Evolutionary conservation across 2,329 filamentous ascomycete genomes (phyloP).

Genomic region (Claviceps monticola): DNA sequence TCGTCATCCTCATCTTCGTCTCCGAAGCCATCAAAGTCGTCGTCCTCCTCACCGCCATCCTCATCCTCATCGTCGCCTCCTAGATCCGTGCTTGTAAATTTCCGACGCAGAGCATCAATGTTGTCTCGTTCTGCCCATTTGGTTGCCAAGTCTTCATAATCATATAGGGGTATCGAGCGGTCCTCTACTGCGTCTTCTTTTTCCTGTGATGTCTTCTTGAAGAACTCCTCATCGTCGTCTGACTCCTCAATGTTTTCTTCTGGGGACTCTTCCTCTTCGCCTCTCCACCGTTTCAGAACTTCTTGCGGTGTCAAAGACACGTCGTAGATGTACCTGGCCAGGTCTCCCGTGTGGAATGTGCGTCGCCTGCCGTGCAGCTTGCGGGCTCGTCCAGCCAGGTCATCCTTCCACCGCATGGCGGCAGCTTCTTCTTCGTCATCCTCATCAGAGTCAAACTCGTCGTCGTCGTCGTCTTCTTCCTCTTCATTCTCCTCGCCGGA

Average conservation of each 20-base stretch:
- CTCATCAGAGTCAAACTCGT: conserved; percentile 25
- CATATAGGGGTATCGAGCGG: conserved; percentile 61
- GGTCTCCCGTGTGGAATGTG: conserved; percentile 65
- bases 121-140: conserved; percentile 78
- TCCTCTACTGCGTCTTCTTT: conserved; percentile 67
- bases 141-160: conserved; percentile 66
- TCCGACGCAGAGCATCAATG: conserved; percentile 56
- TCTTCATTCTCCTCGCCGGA: conserved; percentile 39
- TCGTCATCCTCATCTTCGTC: conserved; percentile 50
- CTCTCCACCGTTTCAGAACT: conserved; percentile 68
- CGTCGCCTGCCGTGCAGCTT: conserved; percentile 55
- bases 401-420: conserved; percentile 73
- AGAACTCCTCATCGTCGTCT: conserved; percentile 48
- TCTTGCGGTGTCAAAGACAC: conserved; percentile 60
- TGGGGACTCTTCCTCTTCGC: conserved; percentile 41
- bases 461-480: conserved; percentile 29
- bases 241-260: conserved; percentile 41
- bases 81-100: conserved; percentile 61
- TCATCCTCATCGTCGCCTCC: conserved; percentile 22
- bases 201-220: conserved; percentile 48
- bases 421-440: conserved; percentile 56
- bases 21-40: conserved; percentile 39
- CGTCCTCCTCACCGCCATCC: conserved; percentile 34
- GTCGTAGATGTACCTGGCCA: conserved; percentile 84
- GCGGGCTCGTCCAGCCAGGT: conserved; percentile 62